Conservation (phyloP, 805 yeast genomes). For the Sugiyamaella valdiviana region DNA sequence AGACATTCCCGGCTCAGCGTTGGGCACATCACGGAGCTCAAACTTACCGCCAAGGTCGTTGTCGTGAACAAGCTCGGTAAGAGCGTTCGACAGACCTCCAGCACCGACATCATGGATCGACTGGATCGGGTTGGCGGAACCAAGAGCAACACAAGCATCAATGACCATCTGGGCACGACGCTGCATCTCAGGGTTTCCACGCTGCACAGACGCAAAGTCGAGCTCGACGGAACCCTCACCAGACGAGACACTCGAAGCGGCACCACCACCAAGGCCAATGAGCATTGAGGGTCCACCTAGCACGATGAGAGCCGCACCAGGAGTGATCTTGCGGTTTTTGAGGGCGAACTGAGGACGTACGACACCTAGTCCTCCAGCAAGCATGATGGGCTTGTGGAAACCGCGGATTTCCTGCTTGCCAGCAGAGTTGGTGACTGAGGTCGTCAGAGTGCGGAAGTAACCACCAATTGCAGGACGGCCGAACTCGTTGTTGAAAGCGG, state of each 20-base stretch:
- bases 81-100: slow-evolving; percentile 95
- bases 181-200: slow-evolving; percentile 99
- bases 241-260: slow-evolving; percentile 94
- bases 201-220: slow-evolving; percentile 97
- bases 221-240: slow-evolving; percentile 95
- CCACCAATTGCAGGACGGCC: slow-evolving; percentile 98
- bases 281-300: slow-evolving; percentile 97
- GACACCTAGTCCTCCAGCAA: slow-evolving; percentile 99
- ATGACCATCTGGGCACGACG: slow-evolving; percentile 98
- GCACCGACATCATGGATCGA: slow-evolving; percentile 99
- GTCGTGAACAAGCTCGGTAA: slow-evolving; percentile 96
- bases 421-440: slow-evolving; percentile 56
- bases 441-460: slow-evolving; percentile 90
- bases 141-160: slow-evolving; percentile 84
- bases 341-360: slow-evolving; percentile 89
- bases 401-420: slow-evolving; percentile 79
- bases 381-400: slow-evolving; percentile 97
- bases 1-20: slow-evolving; percentile 95
- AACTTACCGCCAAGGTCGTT: slow-evolving; percentile 91
- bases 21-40: slow-evolving; percentile 83
- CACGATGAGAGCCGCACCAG: slow-evolving; percentile 86
- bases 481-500: slow-evolving; percentile 96
- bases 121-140: slow-evolving; percentile 72
- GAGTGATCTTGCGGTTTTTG: slow-evolving; percentile 80
- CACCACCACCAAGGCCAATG: slow-evolving; percentile 99